Conservation (phyloP, 2,329 filamentous ascomycete genomes). For the Venturia nashicola region DNA sequence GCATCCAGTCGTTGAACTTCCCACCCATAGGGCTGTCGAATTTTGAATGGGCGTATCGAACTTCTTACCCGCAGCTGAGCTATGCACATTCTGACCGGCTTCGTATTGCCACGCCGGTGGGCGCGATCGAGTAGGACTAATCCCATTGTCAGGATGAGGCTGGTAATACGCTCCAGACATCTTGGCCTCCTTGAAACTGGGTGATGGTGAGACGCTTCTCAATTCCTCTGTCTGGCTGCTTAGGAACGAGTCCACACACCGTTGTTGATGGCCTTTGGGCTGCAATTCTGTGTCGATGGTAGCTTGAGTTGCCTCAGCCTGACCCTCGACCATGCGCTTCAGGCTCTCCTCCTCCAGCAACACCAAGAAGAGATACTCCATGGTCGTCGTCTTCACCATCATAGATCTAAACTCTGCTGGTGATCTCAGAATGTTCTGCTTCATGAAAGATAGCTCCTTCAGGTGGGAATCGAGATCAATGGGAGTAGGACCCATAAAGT, state of each 20-base stretch:
- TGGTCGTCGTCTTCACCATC: background rate
- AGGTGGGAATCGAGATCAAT: background rate
- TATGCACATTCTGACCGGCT: background rate
- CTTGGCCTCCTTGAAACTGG: background rate
- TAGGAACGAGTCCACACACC: background rate
- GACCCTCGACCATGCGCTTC: background rate
- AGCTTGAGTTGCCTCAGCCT: background rate
- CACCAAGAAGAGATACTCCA: background rate
- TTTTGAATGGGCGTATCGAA: too few species aligned
- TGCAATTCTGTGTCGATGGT: background rate
- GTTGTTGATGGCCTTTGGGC: background rate
- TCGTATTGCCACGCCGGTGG: background rate
- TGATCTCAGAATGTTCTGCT: background rate
- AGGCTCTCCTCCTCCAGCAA: background rate
- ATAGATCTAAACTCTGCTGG: background rate
- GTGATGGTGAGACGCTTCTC: background rate
- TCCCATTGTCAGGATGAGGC: background rate
- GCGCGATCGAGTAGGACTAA: background rate
- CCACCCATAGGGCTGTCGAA: background rate
- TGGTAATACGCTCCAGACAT: background rate
- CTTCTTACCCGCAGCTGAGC: too few species aligned
- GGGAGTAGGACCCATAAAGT: background rate
- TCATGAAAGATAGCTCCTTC: background rate
- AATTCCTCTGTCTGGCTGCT: background rate
- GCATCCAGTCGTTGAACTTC: background rate